Percentiles rank a stretch among this genome's conserved stretches.
Evolutionary conservation across 2,329 filamentous ascomycete genomes (phyloP).

Genomic region (Aspergillus felis): DNA sequence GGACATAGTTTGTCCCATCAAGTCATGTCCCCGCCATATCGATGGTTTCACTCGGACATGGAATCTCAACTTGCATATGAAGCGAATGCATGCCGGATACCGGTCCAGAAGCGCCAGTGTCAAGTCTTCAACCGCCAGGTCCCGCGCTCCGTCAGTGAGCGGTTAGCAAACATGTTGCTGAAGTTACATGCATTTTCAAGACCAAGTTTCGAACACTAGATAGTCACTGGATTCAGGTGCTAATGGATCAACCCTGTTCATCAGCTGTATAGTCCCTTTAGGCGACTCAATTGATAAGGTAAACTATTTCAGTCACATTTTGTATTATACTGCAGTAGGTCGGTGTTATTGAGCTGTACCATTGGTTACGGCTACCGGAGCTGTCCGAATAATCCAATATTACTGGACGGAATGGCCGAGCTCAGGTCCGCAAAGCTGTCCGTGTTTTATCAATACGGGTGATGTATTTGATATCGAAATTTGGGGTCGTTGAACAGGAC

Average conservation of each 20-base stretch:
- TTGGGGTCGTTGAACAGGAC: neutral
- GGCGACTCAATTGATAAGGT: neutral
- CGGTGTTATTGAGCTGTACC: neutral
- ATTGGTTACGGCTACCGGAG: constrained; percentile 2
- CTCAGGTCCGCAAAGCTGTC: neutral
- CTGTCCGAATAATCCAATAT: neutral
- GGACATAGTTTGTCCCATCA: constrained; percentile 30
- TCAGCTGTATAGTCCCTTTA: neutral
- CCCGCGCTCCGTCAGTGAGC: neutral
- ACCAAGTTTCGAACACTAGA: neutral
- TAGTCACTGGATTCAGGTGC: neutral
- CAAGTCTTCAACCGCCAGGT: neutral
- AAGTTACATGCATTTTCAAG: neutral
- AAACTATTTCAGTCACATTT: neutral
- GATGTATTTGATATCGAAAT: neutral
- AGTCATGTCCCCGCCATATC: constrained; percentile 23
- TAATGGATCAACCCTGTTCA: neutral
- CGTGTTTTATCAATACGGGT: constrained; percentile 1
- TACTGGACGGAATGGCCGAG: neutral
- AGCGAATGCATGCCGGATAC: constrained; percentile 27
- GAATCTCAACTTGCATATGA: constrained; percentile 37
- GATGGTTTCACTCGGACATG: constrained; percentile 34
- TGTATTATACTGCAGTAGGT: neutral
- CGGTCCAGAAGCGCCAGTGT: constrained; percentile 1
- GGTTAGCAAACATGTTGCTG: neutral